Percentiles rank a stretch among this genome's conserved stretches.
phyloP scores from a whole-genome alignment of 345 rosid genomes.

The Boechera retrofracta region DNA sequence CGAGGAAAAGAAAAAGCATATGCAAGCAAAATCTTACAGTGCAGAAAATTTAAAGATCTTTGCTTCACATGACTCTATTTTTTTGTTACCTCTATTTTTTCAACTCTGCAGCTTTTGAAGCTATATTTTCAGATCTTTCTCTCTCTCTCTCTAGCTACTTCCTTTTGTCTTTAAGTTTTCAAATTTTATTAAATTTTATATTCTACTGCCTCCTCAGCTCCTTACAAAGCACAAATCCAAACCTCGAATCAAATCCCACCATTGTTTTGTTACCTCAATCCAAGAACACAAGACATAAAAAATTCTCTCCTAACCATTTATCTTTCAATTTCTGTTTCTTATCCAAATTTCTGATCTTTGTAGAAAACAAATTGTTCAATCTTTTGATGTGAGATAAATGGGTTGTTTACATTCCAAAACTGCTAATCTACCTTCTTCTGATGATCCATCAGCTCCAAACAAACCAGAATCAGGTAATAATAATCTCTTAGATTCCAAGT shows the following conservation, averaged over 20 bases:
- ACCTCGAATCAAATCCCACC: conserved; percentile 42
- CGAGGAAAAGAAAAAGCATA: conserved; percentile 27
- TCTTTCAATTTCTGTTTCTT: conserved; percentile 20
- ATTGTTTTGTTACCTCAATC: conserved; percentile 37
- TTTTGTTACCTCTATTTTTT: conserved; percentile 31
- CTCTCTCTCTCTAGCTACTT: conserved; percentile 41
- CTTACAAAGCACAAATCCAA: conserved; percentile 42
- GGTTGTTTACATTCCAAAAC: conserved; percentile 97
- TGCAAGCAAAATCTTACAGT: conserved; percentile 40
- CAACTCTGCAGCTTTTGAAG: conserved; percentile 47
- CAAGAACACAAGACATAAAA: conserved; percentile 16
- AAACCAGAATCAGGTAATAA: conserved; percentile 68
- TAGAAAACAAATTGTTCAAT: conserved; percentile 1
- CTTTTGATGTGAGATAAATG: conserved; percentile 55
- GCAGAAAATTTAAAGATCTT: conserved; percentile 32
- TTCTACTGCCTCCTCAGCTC: conserved; percentile 44
- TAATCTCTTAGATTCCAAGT: conserved; percentile 4
- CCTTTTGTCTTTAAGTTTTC: conserved; percentile 23
- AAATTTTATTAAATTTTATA: conserved; percentile 36
- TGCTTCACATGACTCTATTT: conserved; percentile 33
- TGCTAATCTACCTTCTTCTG: conserved; percentile 68
- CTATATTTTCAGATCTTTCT: conserved; percentile 40
- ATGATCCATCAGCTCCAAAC: conserved; percentile 59
- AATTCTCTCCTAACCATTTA: conserved; percentile 1
- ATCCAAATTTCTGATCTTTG: conserved; percentile 30